Evolutionary conservation across 2,329 filamentous ascomycete genomes (phyloP), one percentile per base, ranked within the genome.

Genomic region (Aspergillus chevalieri): DNA sequence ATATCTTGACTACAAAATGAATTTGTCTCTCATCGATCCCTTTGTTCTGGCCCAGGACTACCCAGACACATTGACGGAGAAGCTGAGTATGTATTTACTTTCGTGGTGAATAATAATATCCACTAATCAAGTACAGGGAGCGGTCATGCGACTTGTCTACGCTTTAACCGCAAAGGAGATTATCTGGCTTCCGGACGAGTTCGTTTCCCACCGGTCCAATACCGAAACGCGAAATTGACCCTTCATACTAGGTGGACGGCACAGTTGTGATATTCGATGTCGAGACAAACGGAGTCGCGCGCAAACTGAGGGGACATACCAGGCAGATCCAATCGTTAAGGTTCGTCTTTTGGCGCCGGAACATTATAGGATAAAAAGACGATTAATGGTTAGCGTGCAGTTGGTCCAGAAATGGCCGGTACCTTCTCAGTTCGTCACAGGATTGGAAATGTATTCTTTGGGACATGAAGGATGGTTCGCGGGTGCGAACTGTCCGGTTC

Each of bases 391-490:
- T 41, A 10, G 15, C 21, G 7, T 43, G 28, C 51, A 79, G 91
- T 74, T 98, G 93, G 93, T 96, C 92, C 47, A 81, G 86, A 60
- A 89, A 90, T 71, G 92, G 93, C 22, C 82, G 89, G 57, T 97
- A 95, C 70, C 78, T 98, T 47, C 80, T 98, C 50, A 95, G 89
- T 51, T 88, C 90, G 9, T 95, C 90, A 42, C 89, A 96, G 67
- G 93, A 95, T 63, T 97, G 92, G 88, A 95, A 94, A 71, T 91
- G 87, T 55, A 90, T 95, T 46, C 78, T 98, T 0, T 98, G 93
- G 93, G 93, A 98, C 69, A 76, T 98, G 51, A 80, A 86, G 64
- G 79, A 86, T 68, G 81, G 84, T 64, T 78, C 78, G 56, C 77
- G 87, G 52, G 76, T 91, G 62, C 85, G 91, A 57, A 91, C 89